Base-by-base conservation (phyloP, 768 basidiomycete species). In the Myochromella boudieri region DNA sequence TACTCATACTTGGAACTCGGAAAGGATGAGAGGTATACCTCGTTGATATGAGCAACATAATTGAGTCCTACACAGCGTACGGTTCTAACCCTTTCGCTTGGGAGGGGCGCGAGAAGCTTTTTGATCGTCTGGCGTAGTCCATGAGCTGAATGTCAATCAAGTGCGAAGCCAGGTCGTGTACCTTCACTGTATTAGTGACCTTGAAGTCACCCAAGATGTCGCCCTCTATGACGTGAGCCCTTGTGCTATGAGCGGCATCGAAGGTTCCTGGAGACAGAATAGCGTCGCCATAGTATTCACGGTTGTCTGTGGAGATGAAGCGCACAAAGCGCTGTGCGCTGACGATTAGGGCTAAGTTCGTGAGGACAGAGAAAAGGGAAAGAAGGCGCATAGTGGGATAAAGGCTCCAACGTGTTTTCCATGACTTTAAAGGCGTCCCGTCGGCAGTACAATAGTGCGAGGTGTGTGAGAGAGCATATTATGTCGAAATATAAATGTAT, bases 61-160 rank as follows among this genome's bases (percentile, higher is more conserved):
- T 70, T 70, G 40, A 68, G 58, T 4, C 66, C 67, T 31, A 68
- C 65, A 34, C 65, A 67, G n/a, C 67, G 60, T 20, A 71, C 70
- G 3, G 67, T 68, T 31, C 68, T 57, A 2, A 64, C 62, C 21
- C 56, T 45, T 28, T 68, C 65, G 22, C 57, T 64, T 6, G 59
- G 59, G 32, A 71, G 52, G n/a, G 70, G 70, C 1, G 68, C 40
- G 1, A 71, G 57, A 10, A 71, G 57, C 11, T 54, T 63, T 38
- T 61, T 61, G 48, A 71, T 68, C 1, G 53, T 50, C 69, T 69
- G 45, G 18, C 42, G 0, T 21, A 18, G 15, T 26, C 32, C 22
- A 46, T 15, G n/a, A 22, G 25, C 28, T 21, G n/a, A 32, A 37
- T 14, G 15, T n/a, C n/a, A 6, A 42, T 40, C 22, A 24, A 5